A percentile compares a stretch with the other conserved stretches of the same genome.
Evolutionary conservation across 1,139 yeast species (phyloP).

Genomic region (Geotrichum carabidarum): DNA sequence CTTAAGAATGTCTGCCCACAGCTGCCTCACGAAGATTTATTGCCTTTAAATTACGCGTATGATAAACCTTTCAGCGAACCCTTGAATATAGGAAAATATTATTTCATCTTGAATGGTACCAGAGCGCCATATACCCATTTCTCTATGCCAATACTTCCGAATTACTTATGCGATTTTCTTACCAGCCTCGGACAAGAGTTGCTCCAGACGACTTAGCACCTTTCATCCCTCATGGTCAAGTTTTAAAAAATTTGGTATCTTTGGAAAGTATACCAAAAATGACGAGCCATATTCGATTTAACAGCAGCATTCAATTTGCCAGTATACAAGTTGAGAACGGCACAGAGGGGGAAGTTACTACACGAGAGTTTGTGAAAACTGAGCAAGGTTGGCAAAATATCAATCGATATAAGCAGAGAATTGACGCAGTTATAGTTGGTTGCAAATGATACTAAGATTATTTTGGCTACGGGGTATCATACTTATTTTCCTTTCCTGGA

Average conservation of each 20-base stretch:
- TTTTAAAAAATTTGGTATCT: neutral
- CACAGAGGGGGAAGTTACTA: slow-evolving; percentile 11
- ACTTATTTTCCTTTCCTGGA: slow-evolving; percentile 3
- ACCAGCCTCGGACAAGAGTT: neutral
- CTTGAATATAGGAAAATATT: neutral
- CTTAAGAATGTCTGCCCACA: neutral
- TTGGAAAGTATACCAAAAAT: neutral
- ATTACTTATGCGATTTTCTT: slow-evolving; percentile 3
- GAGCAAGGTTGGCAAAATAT: neutral
- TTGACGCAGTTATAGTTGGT: slow-evolving; percentile 14
- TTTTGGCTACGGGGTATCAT: slow-evolving; percentile 8
- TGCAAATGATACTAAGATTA: slow-evolving; percentile 7
- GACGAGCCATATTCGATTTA: slow-evolving; percentile 3
- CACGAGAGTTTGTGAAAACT: slow-evolving; percentile 1
- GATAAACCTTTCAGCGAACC: neutral
- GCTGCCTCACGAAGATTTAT: neutral
- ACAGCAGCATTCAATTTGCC: slow-evolving; percentile 6
- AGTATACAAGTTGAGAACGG: neutral
- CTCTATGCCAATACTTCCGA: slow-evolving; percentile 5
- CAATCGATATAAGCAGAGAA: slow-evolving; percentile 13
- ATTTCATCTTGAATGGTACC: slow-evolving; percentile 2
- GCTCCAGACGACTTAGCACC: neutral
- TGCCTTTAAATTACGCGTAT: neutral
- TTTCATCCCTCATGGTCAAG: slow-evolving; percentile 1
- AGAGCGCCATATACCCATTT: neutral